Base-by-base conservation (phyloP, 495 filamentous ascomycete genomes). In the Rhypophila decipiens region DNA sequence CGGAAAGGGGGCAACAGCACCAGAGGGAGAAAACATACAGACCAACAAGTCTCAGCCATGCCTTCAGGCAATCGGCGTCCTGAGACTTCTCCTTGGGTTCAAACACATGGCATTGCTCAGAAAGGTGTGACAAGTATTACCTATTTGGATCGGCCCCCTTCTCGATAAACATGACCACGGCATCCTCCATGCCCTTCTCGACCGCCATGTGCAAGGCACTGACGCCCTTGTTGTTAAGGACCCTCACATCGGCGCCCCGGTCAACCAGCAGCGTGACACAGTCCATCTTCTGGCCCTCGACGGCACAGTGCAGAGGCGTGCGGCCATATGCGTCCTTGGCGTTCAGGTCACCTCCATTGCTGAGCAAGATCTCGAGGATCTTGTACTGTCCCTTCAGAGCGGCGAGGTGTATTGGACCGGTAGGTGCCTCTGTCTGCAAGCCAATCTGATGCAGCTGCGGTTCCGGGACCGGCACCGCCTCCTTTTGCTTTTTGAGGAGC, bases 321-420 rank as follows among this genome's bases (percentile, higher is more conserved):
- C 59, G 53, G 4, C 63, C 63, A 11, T 59, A 53, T 17, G 46
- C 39, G 33, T 69, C 64, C 2, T 50, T 39, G 17, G 49, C 46
- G 20, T 61, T 54, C 35, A 65, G 50, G 15, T 59, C 53, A 0
- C 55, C 64, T 9, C 66, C 64, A 17, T 58, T 61, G 36, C 60
- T 50, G 8, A 67, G 48, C 17, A 69, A 24, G 8, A 61, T 59
- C 15, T 52, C 56, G 15, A 69, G 44, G 15, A 69, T 69, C 27
- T 55, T 58, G 11, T 20, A 9, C 50, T 61, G 58, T 9, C 60
- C 60, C 41, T 54, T 55, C 9, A 58, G 37, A 0, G 60, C 60
- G 4, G 60, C 57, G 48, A 56, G 55, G n/a, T 63, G 60, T 13
- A 63, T 23, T 12, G 58, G 60, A 5, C 50, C 43, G 8, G 57